These are phyloP conservation scores for Shiraia sp. DNA, from an alignment of 2,329 filamentous ascomycete species.

Conservation along the genomic window DNA sequence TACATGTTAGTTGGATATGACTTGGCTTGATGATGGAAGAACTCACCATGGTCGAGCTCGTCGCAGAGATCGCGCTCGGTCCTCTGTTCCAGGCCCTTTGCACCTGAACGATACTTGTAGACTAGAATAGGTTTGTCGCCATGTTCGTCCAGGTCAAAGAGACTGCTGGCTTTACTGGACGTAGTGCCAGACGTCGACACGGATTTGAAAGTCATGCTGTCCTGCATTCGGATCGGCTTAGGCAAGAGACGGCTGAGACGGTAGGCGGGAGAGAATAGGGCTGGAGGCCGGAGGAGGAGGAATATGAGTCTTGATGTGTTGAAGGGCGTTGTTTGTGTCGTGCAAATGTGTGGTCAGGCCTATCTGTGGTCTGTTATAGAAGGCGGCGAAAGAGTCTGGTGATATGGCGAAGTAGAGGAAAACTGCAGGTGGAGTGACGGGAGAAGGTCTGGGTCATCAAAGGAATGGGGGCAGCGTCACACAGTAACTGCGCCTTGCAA, in stretches of 20 bases:
- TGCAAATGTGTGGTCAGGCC: slow-evolving; percentile 25
- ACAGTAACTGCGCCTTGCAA: slow-evolving; percentile 22
- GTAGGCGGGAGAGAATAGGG: slow-evolving; percentile 19
- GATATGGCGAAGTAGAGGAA: slow-evolving; percentile 21
- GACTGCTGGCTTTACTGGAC: slow-evolving; percentile 45
- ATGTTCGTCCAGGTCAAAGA: slow-evolving; percentile 51
- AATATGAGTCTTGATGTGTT: slow-evolving; percentile 8
- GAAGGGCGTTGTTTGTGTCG: slow-evolving; percentile 20
- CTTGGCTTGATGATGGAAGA: background rate
- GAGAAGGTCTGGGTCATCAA: slow-evolving; percentile 15
- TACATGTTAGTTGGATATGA: slow-evolving; percentile 19
- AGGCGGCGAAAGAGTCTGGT: slow-evolving; percentile 29
- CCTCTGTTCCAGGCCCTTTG: slow-evolving; percentile 44
- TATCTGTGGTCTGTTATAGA: slow-evolving; percentile 33
- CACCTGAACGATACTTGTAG: slow-evolving; percentile 50
- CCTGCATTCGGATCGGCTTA: slow-evolving; percentile 15
- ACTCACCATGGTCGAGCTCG: slow-evolving; percentile 42
- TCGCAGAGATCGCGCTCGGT: slow-evolving; percentile 52
- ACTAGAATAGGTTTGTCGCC: slow-evolving; percentile 50
- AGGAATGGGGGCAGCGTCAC: slow-evolving; percentile 22
- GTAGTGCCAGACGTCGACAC: slow-evolving; percentile 46
- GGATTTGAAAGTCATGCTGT: slow-evolving; percentile 49
- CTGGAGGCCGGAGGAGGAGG: slow-evolving; percentile 6
- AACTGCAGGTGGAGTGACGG: slow-evolving; percentile 29
- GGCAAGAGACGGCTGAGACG: slow-evolving; percentile 33